A percentile compares a stretch with the other conserved stretches of the same genome.
phyloP scores from a whole-genome alignment of 2,329 filamentous ascomycete species.

The Fusarium miscanthi region DNA sequence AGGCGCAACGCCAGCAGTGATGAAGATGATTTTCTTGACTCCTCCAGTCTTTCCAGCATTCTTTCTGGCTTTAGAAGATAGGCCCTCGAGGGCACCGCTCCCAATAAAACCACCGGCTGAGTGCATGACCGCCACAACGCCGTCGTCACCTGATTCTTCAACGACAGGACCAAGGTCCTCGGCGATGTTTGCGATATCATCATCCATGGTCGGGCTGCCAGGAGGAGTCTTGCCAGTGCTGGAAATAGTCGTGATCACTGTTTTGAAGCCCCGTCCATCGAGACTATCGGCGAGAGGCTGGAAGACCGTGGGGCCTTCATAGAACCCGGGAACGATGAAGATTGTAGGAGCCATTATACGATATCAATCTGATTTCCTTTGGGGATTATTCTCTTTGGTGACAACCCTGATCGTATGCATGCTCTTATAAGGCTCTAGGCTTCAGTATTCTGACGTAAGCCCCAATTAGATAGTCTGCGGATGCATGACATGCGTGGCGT shows the following conservation, averaged over 20 bases:
- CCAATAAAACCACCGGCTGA: constrained; percentile 3
- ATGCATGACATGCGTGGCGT: not conserved
- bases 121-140: not conserved
- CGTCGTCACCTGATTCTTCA: not conserved
- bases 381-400: rapidly evolving
- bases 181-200: not conserved
- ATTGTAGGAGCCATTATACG: not conserved
- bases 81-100: not conserved
- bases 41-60: not conserved
- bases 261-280: not conserved
- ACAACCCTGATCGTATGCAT: rapidly evolving
- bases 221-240: not conserved
- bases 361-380: rapidly evolving
- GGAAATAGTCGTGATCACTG: not conserved
- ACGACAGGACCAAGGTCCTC: not conserved
- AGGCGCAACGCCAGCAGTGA: not conserved
- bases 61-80: rapidly evolving
- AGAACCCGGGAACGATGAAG: not conserved
- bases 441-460: not conserved
- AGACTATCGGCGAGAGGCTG: not conserved
- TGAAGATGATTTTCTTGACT: not conserved
- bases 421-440: not conserved
- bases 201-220: not conserved
- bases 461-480: not conserved
- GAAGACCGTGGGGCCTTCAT: not conserved